Base-by-base conservation (phyloP, 805 yeast genomes). In the Yamadazyma takamatsuzukensis region DNA sequence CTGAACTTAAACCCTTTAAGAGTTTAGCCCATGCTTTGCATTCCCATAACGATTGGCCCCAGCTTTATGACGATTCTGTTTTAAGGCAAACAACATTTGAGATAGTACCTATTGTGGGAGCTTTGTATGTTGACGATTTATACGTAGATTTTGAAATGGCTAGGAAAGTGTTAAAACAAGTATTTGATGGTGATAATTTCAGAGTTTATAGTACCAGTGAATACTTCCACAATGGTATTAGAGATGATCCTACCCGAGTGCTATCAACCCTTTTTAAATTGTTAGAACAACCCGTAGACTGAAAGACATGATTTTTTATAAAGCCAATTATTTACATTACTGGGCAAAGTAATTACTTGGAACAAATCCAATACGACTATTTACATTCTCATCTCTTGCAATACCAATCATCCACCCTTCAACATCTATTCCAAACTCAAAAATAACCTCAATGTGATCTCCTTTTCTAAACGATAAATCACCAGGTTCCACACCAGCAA, bases 141-240 rank as follows among this genome's bases (percentile, higher is more conserved):
- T 74, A 73, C 45, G 79, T 74, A 27, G 77, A 72, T 45, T 69
- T 67, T 36, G 59, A 60, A 11, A 38, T 70, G 18, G 52, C 70
- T 13, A 61, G 57, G 43, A 48, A 51, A 34, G 69, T 68, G 19
- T 59, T 59, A 23, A 36, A 53, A 7, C 34, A 49, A 7, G 44
- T 54, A 2, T 60, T 58, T 41, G 35, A 44, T 11, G 48, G 47
- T 12, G 49, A 47, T 26, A 69, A 69, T 32, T 49, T 65, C 35
- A 51, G 64, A 41, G 63, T 60, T 37, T 64, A 53, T 34, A 55
- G 70, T n/a, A 67, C 76, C 21, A 70, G 67, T 41, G 75, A 72
- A 33, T 63, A 48, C 36, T 72, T 74, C 49, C 79, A 74, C 43
- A 66, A 70, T 41, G 80, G 80, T 0, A 41, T 71, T 11, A 54